phyloP scores from a whole-genome alignment of 75 land plant species.

The Isoetes taiwanensis region DNA sequence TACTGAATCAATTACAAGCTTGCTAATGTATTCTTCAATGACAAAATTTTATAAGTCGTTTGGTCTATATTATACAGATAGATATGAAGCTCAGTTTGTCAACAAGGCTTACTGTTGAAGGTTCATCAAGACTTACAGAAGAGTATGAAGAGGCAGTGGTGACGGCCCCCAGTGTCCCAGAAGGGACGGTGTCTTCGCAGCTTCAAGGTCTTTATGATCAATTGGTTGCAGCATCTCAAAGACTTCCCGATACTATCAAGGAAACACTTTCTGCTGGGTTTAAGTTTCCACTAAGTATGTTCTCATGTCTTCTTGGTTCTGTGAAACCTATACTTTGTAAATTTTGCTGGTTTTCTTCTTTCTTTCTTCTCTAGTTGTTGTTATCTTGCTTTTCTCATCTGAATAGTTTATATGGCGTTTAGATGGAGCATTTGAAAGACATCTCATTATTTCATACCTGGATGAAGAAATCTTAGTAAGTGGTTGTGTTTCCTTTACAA shows the following conservation, averaged over 20 bases:
- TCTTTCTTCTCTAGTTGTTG: background rate
- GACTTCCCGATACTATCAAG: constrained; percentile 60
- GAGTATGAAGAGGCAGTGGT: constrained; percentile 73
- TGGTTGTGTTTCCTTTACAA: background rate
- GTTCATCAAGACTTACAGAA: constrained; percentile 79
- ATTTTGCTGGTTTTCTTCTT: background rate
- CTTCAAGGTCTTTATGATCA: constrained; percentile 59
- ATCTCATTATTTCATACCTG: constrained; percentile 79
- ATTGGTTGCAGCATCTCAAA: constrained; percentile 37
- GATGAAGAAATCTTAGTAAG: constrained; percentile 91
- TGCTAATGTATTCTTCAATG: too few species aligned
- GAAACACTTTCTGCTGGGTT: constrained; percentile 54
- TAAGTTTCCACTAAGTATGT: constrained; percentile 65
- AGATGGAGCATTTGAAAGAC: constrained; percentile 59
- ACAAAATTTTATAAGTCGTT: too few species aligned
- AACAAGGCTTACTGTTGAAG: constrained; percentile 69
- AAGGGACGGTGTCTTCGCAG: constrained; percentile 57
- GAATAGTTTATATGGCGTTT: constrained; percentile 5
- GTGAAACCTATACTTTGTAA: background rate
- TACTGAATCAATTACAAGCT: too few species aligned
- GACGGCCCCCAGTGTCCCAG: constrained; percentile 43
- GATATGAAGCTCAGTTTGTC: constrained; percentile 52
- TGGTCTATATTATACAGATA: too few species aligned
- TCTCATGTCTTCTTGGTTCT: background rate
- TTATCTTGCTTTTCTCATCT: constrained; percentile 2